phyloP scores from a whole-genome alignment of 495 filamentous ascomycete genomes.

The Penicillium flavigenum region DNA sequence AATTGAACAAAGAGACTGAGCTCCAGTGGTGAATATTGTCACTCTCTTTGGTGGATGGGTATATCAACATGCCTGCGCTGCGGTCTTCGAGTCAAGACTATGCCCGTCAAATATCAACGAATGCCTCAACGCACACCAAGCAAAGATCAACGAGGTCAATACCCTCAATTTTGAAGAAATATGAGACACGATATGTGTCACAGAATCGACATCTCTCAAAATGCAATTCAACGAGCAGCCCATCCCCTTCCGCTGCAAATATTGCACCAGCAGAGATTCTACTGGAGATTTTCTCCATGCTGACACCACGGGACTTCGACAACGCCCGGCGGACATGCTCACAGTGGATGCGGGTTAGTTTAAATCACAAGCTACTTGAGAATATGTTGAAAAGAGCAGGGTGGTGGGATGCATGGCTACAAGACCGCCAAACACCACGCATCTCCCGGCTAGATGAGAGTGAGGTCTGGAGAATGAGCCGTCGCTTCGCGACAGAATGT shows the following conservation, averaged over 20 bases:
- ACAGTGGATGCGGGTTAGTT: constrained; percentile 63
- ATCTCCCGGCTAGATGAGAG: constrained; percentile 32
- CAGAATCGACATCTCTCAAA: background rate
- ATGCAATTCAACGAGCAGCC: background rate
- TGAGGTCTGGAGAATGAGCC: constrained; percentile 58
- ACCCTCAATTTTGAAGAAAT: background rate
- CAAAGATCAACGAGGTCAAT: background rate
- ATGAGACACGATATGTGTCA: background rate
- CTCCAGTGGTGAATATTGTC: constrained; percentile 1
- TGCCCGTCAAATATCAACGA: constrained; percentile 4
- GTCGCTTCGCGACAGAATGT: constrained; percentile 60
- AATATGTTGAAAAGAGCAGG: constrained; percentile 57
- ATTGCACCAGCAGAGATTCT: constrained; percentile 61
- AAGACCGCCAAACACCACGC: constrained; percentile 33
- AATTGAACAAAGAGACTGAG: background rate
- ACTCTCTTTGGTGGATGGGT: constrained; percentile 1
- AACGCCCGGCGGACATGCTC: constrained; percentile 64
- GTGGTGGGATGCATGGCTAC: constrained; percentile 54
- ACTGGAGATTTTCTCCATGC: constrained; percentile 54
- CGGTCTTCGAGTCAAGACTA: constrained; percentile 11
- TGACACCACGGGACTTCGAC: constrained; percentile 63
- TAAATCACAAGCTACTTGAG: constrained; percentile 53
- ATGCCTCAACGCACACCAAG: background rate
- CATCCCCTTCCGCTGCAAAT: constrained; percentile 33
- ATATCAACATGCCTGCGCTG: constrained; percentile 22